Evolutionary conservation across 2,329 filamentous ascomycete genomes (phyloP), one percentile per base, ranked within the genome.

Genomic region (Colletotrichum melonis): DNA sequence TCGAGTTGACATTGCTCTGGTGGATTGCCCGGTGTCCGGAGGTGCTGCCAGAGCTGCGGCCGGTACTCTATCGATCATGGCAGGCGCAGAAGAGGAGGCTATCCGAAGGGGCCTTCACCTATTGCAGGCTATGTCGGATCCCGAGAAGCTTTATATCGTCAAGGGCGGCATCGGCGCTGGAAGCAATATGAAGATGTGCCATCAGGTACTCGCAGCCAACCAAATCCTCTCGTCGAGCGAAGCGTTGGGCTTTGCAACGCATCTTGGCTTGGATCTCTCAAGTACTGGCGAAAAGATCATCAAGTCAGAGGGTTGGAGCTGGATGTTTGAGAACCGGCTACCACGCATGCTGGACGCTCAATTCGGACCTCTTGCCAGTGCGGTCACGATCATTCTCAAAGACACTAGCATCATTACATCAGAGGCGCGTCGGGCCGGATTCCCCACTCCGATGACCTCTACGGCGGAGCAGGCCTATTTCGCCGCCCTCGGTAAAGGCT

Each of bases 91-190:
- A 49, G 42, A 49, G 19, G 42, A 49, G n/a, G 42, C 42, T 9
- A 22, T 49, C 42, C 19, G 19, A 9, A 49, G 42, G 19, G 8
- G 42, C 8, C 19, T 49, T 49, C 42, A 49, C 42, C 19, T 90
- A 88, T 0, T 95, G 2, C 85, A 90, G 65, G 88, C 89, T 76
- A 89, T 95, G 85, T 89, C 92, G 1, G 89, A 89, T 69, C 81
- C 84, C 3, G 75, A 78, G 14, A 94, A 93, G 79, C 83, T 95
- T 5, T 92, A 91, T 78, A 84, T 91, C 24, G 89, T 92, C 7
- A 83, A 85, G 4, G 90, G 90, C 7, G 90, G 90, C 1, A 80
- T 92, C 63, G 91, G 91, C 1, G 89, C 89, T 0, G 86, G 88
- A 19, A 87, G 89, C 79, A 88, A 91, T 79, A 87, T 92, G 85